Percentiles rank a stretch among this genome's conserved stretches.
Evolutionary conservation across 768 basidiomycete genomes (phyloP).

Genomic region (Scleroderma citrinum): DNA sequence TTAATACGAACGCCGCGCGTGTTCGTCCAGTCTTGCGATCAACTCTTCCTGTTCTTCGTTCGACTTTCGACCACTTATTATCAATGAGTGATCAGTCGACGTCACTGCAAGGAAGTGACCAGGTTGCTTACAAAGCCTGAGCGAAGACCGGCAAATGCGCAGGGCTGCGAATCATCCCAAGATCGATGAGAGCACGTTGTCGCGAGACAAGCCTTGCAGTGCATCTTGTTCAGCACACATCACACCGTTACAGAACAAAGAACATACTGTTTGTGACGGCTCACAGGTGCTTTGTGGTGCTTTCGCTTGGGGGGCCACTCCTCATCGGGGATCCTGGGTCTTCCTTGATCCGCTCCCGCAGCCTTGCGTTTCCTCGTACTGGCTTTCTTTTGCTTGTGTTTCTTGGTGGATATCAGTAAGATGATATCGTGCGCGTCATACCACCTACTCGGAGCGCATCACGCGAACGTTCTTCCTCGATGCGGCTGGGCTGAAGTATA

Average conservation of each 20-base stretch:
- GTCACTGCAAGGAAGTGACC: not conserved
- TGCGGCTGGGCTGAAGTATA: conserved; percentile 57
- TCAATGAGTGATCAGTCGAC: conserved; percentile 2
- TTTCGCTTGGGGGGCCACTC: conserved; percentile 63
- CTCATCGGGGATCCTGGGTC: conserved; percentile 30
- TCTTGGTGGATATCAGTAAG: conserved; percentile 13
- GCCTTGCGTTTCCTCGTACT: conserved; percentile 19
- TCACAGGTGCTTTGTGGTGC: conserved; percentile 46
- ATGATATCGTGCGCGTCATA: not conserved
- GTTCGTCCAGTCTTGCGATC: conserved; percentile 36
- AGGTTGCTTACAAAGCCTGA: conserved; percentile 51
- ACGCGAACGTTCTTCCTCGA: conserved; percentile 60
- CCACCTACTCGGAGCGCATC: conserved; percentile 43
- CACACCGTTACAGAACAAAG: not conserved
- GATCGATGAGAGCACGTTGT: conserved; percentile 54
- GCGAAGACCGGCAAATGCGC: conserved; percentile 55
- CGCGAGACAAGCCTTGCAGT: conserved; percentile 44
- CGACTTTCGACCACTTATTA: conserved; percentile 34
- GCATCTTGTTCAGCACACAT: conserved; percentile 1
- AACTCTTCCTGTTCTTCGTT: conserved; percentile 38
- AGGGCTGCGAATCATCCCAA: conserved; percentile 51
- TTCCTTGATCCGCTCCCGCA: conserved; percentile 1
- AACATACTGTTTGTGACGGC: conserved; percentile 47
- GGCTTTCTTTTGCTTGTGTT: conserved; percentile 21
- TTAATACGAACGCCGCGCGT: conserved; percentile 14